Evolutionary conservation across 2,329 filamentous ascomycete species (phyloP), one percentile per base, ranked within the genome.

Genomic region (Endoconidiophora polonica): DNA sequence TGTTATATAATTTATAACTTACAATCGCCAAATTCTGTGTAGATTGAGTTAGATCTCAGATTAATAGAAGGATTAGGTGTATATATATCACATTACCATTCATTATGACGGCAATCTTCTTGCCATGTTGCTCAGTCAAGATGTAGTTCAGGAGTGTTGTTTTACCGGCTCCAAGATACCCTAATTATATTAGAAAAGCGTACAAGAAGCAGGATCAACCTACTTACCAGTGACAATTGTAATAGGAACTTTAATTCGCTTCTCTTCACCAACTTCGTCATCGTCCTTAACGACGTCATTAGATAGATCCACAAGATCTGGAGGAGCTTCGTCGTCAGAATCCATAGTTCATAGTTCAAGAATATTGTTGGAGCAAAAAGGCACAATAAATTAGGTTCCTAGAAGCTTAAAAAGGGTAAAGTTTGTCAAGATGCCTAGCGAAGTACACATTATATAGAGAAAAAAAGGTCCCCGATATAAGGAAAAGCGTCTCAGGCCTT

Each of bases 101-200:
- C 69, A 98, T 77, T 52, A 98, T 96, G 12, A 98, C 91, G 9
- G 91, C 91, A 63, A 98, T 91, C 60, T 87, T 94, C 72, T 96
- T 96, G 63, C 90, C 90, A 72, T 98, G 91, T 54, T 90, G 81
- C 52, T 88, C 87, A 24, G 83, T 94, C 48, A 98, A 70, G 54
- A 98, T 96, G 63, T 96, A 94, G 63, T 98, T 96, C 52, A 98
- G 70, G 26, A 96, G 66, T 0, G 90, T 96, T 0, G 90, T 96
- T 66, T 98, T 98, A 16, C 91, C 91, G 6, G 91, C 86, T 16
- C 91, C 91, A 3, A 98, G 74, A 60, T 98, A 98, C 3, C 91
- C 86, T 91, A 55, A 24, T 18, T 10, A 38, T 22, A 22, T 48
- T 43, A 40, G 44, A 54, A 3, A 55, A 49, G 40, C 18, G 6